phyloP scores from a whole-genome alignment of 192 early-diverging fungal genomes.

The Podila epicladia region DNA sequence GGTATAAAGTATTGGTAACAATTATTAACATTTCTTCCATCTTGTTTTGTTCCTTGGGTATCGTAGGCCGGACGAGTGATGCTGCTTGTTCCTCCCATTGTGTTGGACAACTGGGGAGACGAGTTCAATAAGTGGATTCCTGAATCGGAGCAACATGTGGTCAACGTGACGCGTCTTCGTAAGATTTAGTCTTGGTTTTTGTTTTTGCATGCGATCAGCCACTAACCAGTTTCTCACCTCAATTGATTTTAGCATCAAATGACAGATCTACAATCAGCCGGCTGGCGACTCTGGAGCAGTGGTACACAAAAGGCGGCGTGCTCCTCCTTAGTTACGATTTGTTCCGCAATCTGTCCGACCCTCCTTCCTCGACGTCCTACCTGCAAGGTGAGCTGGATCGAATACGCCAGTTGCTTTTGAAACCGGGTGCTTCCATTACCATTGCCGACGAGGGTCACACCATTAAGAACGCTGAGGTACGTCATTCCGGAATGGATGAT shows the following conservation, averaged over 20 bases:
- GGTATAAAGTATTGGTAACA: no score
- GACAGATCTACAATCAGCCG: constrained; percentile 7
- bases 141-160: constrained; percentile 10
- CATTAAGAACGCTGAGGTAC: constrained; percentile 67
- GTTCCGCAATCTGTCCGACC: constrained; percentile 61
- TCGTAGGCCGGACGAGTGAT: constrained; percentile 61
- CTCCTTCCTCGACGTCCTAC: not conserved
- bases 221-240: not conserved
- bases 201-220: not conserved
- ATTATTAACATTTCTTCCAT: not conserved
- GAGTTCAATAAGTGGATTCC: constrained; percentile 80
- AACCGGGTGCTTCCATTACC: constrained; percentile 74
- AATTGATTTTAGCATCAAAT: constrained; percentile 1
- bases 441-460: constrained; percentile 88
- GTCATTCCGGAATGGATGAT: not conserved
- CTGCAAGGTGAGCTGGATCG: not conserved
- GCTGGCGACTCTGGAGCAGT: constrained; percentile 53
- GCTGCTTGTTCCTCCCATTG: constrained; percentile 76
- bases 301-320: constrained; percentile 73
- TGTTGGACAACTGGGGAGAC: constrained; percentile 77
- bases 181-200: constrained; percentile 37
- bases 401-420: constrained; percentile 54
- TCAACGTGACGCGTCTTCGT: constrained; percentile 54
- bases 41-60: not conserved
- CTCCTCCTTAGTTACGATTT: constrained; percentile 72